Base-by-base conservation (phyloP, 805 yeast species). In the Saturnispora zaruensis region DNA sequence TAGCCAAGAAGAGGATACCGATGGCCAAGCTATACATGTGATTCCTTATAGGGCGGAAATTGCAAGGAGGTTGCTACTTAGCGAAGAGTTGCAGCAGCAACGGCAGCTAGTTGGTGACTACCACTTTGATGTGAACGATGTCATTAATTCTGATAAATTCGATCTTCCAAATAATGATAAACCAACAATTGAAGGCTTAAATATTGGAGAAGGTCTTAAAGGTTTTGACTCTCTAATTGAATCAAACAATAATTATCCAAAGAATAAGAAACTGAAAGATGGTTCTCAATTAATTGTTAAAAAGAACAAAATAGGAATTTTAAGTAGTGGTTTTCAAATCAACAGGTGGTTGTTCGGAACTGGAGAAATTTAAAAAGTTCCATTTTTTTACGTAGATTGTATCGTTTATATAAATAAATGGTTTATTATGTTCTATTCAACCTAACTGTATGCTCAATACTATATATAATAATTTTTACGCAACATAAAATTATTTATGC, bases 11-110 rank as follows among this genome's bases (percentile, higher is more conserved):
- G 77, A 83, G 59, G 84, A 82, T 48, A 91, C 87, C 9, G 41
- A 42, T 8, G 60, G 58, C 1, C 70, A 74, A 24, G 37, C 51
- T 3, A 65, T 82, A 62, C 79, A 95, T 61, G 95, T 75, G 65
- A 68, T 84, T 8, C 87, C 95, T 4, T 84, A 82, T 61, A 73
- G 77, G 13, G 80, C 77, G 54, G 69, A 71, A 25, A 73, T 81
- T 2, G 72, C 83, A 18, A 89, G 82, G 58, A 80, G 79, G 60
- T 66, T 84, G 30, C 72, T 75, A 41, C 71, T 25, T 11, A 36
- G 21, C 8, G 40, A 36, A 16, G 40, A 36, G 18, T 8, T n/a
- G 18, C 25, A 18, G 11, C 23, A 36, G 20, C 37, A 33, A 9
- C 37, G 14, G 20, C 6, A 33, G 13, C 13, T 18, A 16, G 20